Conservation (phyloP, 148 eudicot genomes). For the Linanthus parryae region DNA sequence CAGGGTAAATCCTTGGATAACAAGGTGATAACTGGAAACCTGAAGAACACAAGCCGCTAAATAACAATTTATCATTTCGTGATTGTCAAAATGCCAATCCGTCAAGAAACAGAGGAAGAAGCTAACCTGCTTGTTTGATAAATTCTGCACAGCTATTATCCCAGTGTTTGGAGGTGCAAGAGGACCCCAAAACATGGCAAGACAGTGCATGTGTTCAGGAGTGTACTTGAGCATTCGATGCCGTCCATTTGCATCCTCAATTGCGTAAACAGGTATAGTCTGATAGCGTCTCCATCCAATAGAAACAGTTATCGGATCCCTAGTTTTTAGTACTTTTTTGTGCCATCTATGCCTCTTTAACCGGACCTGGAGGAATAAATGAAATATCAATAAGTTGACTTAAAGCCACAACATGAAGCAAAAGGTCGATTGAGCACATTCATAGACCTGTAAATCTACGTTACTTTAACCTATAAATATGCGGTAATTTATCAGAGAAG, state of each 20-base stretch:
- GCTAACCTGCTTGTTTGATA: slow-evolving; percentile 71
- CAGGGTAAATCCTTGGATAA: too few species aligned
- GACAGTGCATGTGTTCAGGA: slow-evolving; percentile 97
- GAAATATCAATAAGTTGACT: too few species aligned
- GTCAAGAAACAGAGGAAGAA: too few species aligned
- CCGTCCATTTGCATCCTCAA: slow-evolving; percentile 77
- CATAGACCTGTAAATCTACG: neutral
- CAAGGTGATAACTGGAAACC: too few species aligned
- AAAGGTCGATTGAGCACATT: neutral
- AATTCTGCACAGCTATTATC: slow-evolving; percentile 77
- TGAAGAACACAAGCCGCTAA: too few species aligned
- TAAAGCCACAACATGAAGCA: neutral
- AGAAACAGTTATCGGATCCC: slow-evolving; percentile 86
- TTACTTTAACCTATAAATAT: too few species aligned
- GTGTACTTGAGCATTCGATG: slow-evolving; percentile 93
- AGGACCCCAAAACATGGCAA: slow-evolving; percentile 99
- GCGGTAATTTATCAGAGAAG: too few species aligned
- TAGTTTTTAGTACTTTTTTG: slow-evolving; percentile 80
- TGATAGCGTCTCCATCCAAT: slow-evolving; percentile 98
- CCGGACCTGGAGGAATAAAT: slow-evolving; percentile 42
- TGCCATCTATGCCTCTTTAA: slow-evolving; percentile 98
- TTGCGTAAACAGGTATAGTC: slow-evolving; percentile 82
- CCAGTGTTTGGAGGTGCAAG: slow-evolving; percentile 94
- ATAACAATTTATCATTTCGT: too few species aligned
- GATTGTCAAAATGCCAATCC: too few species aligned